A percentile compares a stretch with the other conserved stretches of the same genome.
Evolutionary conservation across 805 yeast genomes (phyloP).

Genomic region (Metschnikowia colocasiae): DNA sequence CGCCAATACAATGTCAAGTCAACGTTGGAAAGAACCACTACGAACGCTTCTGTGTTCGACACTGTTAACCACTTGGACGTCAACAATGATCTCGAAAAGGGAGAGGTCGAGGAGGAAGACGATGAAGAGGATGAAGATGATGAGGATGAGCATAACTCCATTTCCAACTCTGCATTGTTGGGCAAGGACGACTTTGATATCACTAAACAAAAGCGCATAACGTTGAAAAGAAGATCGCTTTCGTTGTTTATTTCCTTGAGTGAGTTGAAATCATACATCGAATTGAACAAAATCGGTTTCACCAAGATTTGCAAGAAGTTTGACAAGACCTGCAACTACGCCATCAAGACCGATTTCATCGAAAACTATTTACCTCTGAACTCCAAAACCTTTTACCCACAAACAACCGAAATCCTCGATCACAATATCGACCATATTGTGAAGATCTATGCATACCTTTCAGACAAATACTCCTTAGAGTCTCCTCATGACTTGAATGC

Average conservation of each 20-base stretch:
- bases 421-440: constrained; percentile 50
- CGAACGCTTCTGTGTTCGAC: constrained; percentile 28
- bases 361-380: constrained; percentile 39
- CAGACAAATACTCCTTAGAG: constrained; percentile 35
- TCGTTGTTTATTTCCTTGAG: constrained; percentile 69
- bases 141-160: constrained; percentile 17
- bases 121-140: constrained; percentile 30
- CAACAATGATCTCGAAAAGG: constrained; percentile 28
- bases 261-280: constrained; percentile 79
- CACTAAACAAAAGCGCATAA: constrained; percentile 44
- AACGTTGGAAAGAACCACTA: constrained; percentile 22
- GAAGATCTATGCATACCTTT: constrained; percentile 48
- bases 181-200: constrained; percentile 23
- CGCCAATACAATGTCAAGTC: constrained; percentile 20
- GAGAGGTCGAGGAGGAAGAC: constrained; percentile 28
- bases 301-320: constrained; percentile 87
- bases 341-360: constrained; percentile 58
- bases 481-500: constrained; percentile 46
- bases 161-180: constrained; percentile 25
- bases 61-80: constrained; percentile 23
- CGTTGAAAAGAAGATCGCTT: constrained; percentile 63
- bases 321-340: constrained; percentile 72
- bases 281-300: constrained; percentile 84
- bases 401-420: constrained; percentile 38
- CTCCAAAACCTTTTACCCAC: constrained; percentile 53